A percentile compares a stretch with the other conserved stretches of the same genome.
These are phyloP conservation scores for Saccharomyces kudriavzevii DNA, from an alignment of 805 yeast species.

Conservation along the genomic window DNA sequence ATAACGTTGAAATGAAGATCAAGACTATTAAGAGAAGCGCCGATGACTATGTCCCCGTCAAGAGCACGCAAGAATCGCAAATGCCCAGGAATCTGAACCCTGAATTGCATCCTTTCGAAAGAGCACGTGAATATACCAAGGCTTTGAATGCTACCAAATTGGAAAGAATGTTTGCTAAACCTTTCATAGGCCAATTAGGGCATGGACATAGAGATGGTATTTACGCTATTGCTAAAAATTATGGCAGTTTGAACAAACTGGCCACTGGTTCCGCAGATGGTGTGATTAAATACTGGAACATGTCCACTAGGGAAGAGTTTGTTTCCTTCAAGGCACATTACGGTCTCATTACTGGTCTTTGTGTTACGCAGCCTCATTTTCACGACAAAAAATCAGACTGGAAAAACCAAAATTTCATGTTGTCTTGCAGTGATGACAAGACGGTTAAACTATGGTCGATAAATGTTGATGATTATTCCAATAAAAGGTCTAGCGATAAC, in stretches of 20 bases:
- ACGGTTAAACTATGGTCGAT: constrained; percentile 86
- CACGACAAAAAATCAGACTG: constrained; percentile 8
- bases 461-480: constrained; percentile 40
- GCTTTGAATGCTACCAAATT: constrained; percentile 92
- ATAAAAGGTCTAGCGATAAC: constrained; percentile 22
- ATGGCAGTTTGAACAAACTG: constrained; percentile 55
- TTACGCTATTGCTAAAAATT: constrained; percentile 76
- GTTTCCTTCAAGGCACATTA: constrained; percentile 81
- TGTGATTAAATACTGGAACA: constrained; percentile 85
- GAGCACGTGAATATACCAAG: constrained; percentile 92
- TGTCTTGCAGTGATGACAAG: constrained; percentile 89
- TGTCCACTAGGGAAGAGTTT: constrained; percentile 67
- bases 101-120: constrained; percentile 90
- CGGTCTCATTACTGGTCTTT: constrained; percentile 79
- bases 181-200: constrained; percentile 91
- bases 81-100: constrained; percentile 87
- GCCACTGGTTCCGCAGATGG: constrained; percentile 97
- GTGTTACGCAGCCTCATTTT: constrained; percentile 49
- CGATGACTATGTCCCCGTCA: constrained; percentile 86
- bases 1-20: constrained; percentile 46
- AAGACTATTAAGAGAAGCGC: constrained; percentile 84
- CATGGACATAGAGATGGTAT: constrained; percentile 94
- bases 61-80: constrained; percentile 81
- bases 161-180: constrained; percentile 96
- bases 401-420: constrained; percentile 37